A percentile compares a stretch with the other conserved stretches of the same genome.
Conservation (phyloP, 1,284 basidiomycete genomes). For the Exsudoporus floridanus region DNA sequence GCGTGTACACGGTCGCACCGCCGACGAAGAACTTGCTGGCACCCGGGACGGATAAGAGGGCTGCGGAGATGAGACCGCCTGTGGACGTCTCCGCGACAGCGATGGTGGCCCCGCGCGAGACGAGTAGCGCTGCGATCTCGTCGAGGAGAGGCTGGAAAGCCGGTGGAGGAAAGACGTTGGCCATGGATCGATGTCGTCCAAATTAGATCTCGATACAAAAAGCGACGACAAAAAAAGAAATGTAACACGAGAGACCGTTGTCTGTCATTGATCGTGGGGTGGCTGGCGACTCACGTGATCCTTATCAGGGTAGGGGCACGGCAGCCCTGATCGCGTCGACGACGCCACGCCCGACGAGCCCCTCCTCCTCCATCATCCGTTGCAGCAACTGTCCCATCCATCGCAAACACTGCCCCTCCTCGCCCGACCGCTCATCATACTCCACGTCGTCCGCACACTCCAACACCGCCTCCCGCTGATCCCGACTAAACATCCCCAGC, state of each 20-base stretch:
- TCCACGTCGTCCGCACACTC: constrained; percentile 30
- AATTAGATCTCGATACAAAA: not conserved
- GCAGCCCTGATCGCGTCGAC: constrained; percentile 17
- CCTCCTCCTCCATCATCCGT: constrained; percentile 14
- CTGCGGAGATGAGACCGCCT: not conserved
- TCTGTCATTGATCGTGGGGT: not conserved
- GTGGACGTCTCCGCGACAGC: not conserved
- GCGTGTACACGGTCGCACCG: not conserved
- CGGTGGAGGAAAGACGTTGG: not conserved
- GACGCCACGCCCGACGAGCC: constrained; percentile 9
- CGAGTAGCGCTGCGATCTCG: not conserved
- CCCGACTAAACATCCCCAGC: constrained; percentile 22
- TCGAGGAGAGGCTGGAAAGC: not conserved
- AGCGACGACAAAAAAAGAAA: too few species aligned
- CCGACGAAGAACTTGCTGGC: not conserved
- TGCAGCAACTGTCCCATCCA: constrained; percentile 26
- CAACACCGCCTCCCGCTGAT: constrained; percentile 27
- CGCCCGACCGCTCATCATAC: constrained; percentile 8
- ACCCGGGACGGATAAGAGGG: not conserved
- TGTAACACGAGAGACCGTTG: not conserved
- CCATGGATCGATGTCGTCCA: not conserved
- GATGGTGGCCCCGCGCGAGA: constrained; percentile 1
- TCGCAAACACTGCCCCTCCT: constrained; percentile 9
- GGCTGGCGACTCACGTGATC: constrained; percentile 6
- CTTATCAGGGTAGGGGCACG: constrained; percentile 13